These are phyloP conservation scores for Chlorella ohadii DNA, from an alignment of 139 green algal genomes.

Conservation along the genomic window DNA sequence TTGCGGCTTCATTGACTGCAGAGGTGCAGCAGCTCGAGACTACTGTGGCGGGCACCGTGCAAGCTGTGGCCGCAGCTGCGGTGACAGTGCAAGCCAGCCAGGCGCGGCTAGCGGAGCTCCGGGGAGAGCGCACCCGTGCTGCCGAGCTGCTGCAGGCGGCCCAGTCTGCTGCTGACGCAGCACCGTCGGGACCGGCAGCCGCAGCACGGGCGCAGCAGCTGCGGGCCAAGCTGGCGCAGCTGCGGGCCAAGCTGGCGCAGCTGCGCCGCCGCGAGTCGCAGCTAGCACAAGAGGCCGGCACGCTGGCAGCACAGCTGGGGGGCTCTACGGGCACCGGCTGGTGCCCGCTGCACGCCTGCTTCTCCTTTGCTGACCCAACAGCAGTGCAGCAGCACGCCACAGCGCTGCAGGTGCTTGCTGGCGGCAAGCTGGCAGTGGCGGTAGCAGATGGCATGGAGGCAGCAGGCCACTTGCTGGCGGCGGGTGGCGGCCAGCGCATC, in stretches of 20 bases:
- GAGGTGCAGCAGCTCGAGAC: constrained; percentile 4
- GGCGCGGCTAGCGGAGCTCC: neutral
- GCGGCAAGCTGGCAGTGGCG: neutral
- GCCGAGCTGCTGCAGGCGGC: neutral
- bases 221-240: no score
- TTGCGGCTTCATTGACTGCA: neutral
- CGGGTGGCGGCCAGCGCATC: constrained; percentile 24
- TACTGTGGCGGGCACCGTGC: neutral
- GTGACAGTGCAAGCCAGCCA: neutral
- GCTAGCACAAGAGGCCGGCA: neutral
- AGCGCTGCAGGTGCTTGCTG: neutral
- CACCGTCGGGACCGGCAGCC: no score
- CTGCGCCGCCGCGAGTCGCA: neutral
- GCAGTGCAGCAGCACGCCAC: neutral
- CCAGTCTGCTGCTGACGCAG: no score
- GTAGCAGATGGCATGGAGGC: constrained; percentile 21
- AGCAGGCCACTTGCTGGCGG: neutral
- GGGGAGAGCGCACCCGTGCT: neutral
- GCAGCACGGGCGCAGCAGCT: neutral
- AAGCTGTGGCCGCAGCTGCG: neutral
- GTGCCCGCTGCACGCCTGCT: constrained; percentile 16
- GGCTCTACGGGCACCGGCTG: neutral
- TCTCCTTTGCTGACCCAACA: neutral
- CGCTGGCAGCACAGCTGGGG: neutral
- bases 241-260: neutral